These are phyloP conservation scores for Aureobasidium namibiae DNA, from an alignment of 2,329 filamentous ascomycete genomes.

Conservation along the genomic window DNA sequence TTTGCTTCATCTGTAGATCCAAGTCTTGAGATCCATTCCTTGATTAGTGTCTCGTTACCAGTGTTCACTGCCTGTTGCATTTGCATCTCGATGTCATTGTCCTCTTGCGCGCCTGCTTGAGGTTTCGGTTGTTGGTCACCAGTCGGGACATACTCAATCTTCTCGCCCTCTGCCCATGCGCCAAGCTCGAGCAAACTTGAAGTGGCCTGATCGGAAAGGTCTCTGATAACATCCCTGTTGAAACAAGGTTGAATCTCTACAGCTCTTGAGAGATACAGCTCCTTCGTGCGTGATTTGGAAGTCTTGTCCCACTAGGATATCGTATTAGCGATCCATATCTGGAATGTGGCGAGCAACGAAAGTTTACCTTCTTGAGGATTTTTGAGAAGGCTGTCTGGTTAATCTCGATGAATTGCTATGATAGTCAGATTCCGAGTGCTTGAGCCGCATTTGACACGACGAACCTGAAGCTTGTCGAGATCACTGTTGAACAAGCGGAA, in stretches of 20 bases:
- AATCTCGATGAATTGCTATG: conserved; percentile 89
- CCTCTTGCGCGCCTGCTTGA: conserved; percentile 58
- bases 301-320: conserved; percentile 83
- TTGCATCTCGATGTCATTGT: conserved; percentile 81
- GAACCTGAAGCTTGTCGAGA: conserved; percentile 78
- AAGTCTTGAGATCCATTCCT: conserved; percentile 72
- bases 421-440: conserved; percentile 15
- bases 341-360: conserved; percentile 14
- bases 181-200: conserved; percentile 92
- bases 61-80: conserved; percentile 79
- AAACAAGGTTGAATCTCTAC: conserved; percentile 98
- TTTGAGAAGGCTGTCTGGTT: conserved; percentile 98
- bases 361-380: conserved; percentile 80
- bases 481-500: conserved; percentile 97
- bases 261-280: conserved; percentile 88
- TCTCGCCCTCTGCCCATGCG: conserved; percentile 94
- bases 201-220: conserved; percentile 91
- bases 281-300: conserved; percentile 90
- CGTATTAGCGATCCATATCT: neutral
- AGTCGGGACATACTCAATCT: conserved; percentile 57
- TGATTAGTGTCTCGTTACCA: conserved; percentile 68
- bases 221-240: conserved; percentile 93
- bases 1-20: conserved; percentile 51
- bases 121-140: conserved; percentile 23
- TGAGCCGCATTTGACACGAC: conserved; percentile 13